Conservation (phyloP, 176 grass and related monocot genomes). For the Triticum timopheevii region DNA sequence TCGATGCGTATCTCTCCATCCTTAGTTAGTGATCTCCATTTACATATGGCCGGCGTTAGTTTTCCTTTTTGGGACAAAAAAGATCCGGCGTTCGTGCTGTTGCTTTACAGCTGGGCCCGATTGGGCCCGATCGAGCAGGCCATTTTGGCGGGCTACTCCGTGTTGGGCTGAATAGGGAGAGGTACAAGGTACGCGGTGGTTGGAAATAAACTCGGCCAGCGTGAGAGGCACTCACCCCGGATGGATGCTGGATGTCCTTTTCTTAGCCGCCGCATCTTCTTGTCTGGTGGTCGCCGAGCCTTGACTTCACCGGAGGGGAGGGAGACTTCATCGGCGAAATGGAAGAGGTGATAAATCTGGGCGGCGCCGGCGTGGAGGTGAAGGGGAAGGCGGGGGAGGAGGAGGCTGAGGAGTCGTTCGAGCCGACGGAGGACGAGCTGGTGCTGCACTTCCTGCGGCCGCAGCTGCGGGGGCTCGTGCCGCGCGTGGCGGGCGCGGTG, state of each 20-base stretch:
- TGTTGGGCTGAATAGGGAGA: neutral
- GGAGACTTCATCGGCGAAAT: neutral
- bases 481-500: constrained; percentile 42
- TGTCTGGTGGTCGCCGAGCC: neutral
- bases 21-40: too few relatives aligned
- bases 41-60: too few relatives aligned
- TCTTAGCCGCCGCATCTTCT: neutral
- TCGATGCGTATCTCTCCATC: neutral
- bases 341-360: constrained; percentile 3
- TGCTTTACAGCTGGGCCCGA: neutral
- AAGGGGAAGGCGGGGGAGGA: neutral
- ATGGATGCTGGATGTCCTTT: too few relatives aligned
- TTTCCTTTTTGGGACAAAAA: too few relatives aligned
- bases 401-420: constrained; percentile 2
- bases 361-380: neutral
- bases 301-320: neutral
- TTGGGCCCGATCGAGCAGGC: neutral
- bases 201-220: too few relatives aligned
- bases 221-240: too few relatives aligned
- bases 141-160: neutral
- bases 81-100: too few relatives aligned
- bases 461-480: constrained; percentile 39
- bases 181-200: too few relatives aligned
- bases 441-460: constrained; percentile 39
- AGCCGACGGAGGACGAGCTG: constrained; percentile 47